Percentiles rank a stretch among this genome's conserved stretches.
Evolutionary conservation across 1,284 basidiomycete species (phyloP).

Genomic region (Rhodotorula sp.): DNA sequence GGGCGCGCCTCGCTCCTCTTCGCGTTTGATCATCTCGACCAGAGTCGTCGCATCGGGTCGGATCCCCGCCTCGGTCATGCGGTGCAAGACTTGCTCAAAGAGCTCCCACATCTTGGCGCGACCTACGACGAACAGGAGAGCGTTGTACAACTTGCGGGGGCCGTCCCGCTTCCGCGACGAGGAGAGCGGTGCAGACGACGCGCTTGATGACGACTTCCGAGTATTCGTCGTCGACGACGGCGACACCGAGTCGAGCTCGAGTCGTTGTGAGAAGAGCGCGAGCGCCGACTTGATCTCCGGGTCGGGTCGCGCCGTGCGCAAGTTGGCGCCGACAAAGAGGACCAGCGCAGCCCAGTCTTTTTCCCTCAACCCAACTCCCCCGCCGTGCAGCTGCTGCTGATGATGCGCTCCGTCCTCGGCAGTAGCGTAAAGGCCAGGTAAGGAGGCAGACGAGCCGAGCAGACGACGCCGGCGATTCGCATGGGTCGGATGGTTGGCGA

Average conservation of each 20-base stretch:
- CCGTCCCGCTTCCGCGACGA: background rate
- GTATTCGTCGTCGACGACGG: background rate
- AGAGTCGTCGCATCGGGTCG: conserved; percentile 6
- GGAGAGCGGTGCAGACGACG: background rate
- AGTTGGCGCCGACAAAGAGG: conserved; percentile 15
- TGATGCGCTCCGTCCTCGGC: background rate
- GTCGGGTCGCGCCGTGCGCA: conserved; percentile 11
- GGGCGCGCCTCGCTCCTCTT: conserved; percentile 11
- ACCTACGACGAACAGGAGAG: conserved; percentile 22
- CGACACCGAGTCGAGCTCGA: background rate
- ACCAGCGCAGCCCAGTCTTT: conserved; percentile 29
- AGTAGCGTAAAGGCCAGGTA: background rate
- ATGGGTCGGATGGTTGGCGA: conserved; percentile 9
- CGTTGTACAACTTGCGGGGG: conserved; percentile 21
- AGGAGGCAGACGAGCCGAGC: background rate
- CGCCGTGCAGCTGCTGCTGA: conserved; percentile 10
- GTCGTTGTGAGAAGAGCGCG: conserved; percentile 18
- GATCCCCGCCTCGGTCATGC: conserved; percentile 16
- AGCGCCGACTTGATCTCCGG: conserved; percentile 17
- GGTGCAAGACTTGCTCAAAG: conserved; percentile 24
- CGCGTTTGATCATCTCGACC: conserved; percentile 13
- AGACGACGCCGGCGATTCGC: background rate
- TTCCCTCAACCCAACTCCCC: conserved; percentile 14
- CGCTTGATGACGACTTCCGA: no score
- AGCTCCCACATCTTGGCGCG: conserved; percentile 24